Percentiles rank a stretch among this genome's conserved stretches.
Conservation (phyloP, 2,329 filamentous ascomycete genomes). For the Fusarium sp. region DNA sequence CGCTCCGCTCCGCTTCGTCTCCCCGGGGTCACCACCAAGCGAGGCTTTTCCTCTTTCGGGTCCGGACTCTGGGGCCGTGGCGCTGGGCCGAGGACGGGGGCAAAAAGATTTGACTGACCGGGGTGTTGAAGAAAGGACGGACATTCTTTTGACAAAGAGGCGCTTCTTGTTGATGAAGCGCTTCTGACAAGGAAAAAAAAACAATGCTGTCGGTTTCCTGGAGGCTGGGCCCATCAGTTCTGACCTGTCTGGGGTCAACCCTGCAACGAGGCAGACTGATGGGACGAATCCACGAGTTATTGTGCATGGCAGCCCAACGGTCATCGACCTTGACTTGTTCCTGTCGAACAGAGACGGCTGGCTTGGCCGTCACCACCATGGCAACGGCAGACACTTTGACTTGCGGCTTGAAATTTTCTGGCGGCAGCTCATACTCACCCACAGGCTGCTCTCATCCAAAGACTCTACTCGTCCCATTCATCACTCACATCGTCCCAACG, state of each 20-base stretch:
- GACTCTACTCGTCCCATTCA: not conserved
- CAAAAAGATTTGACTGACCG: slow-evolving; percentile 18
- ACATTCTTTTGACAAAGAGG: not conserved
- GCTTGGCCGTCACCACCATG: slow-evolving; percentile 6
- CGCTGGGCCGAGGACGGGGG: slow-evolving; percentile 12
- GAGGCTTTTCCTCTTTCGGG: slow-evolving; percentile 16
- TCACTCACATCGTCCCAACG: slow-evolving; percentile 27
- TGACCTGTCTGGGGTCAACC: not conserved
- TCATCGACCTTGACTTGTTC: not conserved
- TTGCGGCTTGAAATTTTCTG: not conserved
- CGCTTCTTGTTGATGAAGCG: not conserved
- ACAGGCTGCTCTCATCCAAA: not conserved
- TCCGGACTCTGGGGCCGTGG: slow-evolving; percentile 19
- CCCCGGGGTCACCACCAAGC: slow-evolving; percentile 4
- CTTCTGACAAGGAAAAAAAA: not conserved
- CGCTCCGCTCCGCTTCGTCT: slow-evolving; percentile 8
- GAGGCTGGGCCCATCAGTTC: not conserved
- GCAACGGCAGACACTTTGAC: slow-evolving; percentile 5
- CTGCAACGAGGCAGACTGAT: not conserved
- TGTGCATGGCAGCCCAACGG: slow-evolving; percentile 4
- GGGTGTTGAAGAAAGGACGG: slow-evolving; percentile 18
- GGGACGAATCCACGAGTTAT: slow-evolving; percentile 5
- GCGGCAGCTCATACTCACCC: not conserved
- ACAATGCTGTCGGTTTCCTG: not conserved
- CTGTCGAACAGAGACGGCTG: slow-evolving; percentile 1